A percentile compares a stretch with the other conserved stretches of the same genome.
Evolutionary conservation across 2,329 filamentous ascomycete species (phyloP).

Genomic region (Diaporthe sp.): DNA sequence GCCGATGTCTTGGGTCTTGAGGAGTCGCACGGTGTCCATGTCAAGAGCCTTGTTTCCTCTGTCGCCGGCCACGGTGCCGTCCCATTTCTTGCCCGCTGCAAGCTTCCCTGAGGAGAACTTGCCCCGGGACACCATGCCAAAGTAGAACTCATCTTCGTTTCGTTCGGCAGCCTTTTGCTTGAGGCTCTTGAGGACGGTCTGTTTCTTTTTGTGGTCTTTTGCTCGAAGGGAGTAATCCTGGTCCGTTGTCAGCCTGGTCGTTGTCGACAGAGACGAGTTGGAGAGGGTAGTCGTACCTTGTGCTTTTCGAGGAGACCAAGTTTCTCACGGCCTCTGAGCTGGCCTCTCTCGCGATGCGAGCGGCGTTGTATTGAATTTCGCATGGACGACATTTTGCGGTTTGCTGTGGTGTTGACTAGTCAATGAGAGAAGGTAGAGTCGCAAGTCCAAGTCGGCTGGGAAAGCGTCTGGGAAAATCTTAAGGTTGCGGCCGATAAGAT

Average conservation of each 20-base stretch:
- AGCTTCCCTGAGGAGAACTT: constrained; percentile 65
- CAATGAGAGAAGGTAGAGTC: neutral
- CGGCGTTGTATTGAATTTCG: constrained; percentile 80
- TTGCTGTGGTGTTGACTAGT: constrained; percentile 1
- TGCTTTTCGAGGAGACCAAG: constrained; percentile 96
- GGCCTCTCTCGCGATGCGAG: constrained; percentile 90
- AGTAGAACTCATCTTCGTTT: constrained; percentile 82
- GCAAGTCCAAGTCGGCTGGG: neutral
- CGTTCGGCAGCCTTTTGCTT: constrained; percentile 72
- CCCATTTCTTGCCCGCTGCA: constrained; percentile 62
- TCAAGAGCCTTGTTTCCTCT: constrained; percentile 68
- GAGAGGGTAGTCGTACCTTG: constrained; percentile 68
- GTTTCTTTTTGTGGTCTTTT: constrained; percentile 75
- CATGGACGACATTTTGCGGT: constrained; percentile 65
- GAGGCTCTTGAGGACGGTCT: constrained; percentile 69
- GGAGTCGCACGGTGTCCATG: constrained; percentile 69
- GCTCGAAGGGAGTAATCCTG: constrained; percentile 76
- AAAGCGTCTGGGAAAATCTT: neutral
- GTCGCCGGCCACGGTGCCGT: constrained; percentile 68
- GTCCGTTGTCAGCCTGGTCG: neutral
- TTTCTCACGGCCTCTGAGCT: constrained; percentile 84
- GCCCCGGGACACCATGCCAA: constrained; percentile 74
- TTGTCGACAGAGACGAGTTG: neutral
- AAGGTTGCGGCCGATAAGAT: constrained; percentile 29
- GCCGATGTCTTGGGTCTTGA: constrained; percentile 78